Base-by-base conservation (phyloP, 2,329 filamentous ascomycete species). In the Neospermospora avenae region DNA sequence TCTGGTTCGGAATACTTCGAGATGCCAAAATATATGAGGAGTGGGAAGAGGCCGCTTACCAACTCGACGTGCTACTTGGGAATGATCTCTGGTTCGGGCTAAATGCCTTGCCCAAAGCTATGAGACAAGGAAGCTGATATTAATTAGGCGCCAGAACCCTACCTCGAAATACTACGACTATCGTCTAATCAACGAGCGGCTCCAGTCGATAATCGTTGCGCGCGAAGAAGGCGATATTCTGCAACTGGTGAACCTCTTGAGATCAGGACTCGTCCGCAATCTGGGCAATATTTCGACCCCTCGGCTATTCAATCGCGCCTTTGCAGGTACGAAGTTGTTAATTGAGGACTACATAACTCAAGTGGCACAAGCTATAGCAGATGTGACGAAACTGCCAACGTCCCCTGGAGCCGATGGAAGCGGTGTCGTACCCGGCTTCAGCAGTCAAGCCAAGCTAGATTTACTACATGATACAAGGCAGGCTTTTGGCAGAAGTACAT, bases 271-370 rank as follows among this genome's bases (percentile, higher is more conserved):
- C 18, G 83, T 96, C 31, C 86, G 93, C 37, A 96, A 97, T 70
- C 79, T 96, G n/a, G 93, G 91, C 60, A 96, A 96, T 72, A 96
- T 97, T 68, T 91, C 90, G 0, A 84, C 88, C 1, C 85, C 90
- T 2, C 86, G 86, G 64, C 79, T 97, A 1, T 97, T 92, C 77
- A 93, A 93, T 69, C 84, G 88, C 60, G 89, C 91, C 13, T 95
- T 95, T 71, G 88, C 89, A 1, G 93, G 93, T 16, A 96, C 93
- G 0, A 97, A 97, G 73, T 84, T 90, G 56, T 77, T 96, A 51
- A 96, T 97, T 63, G 92, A 96, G 71, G 90, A 96, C 74, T 97
- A 97, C 71, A 87, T 96, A 63, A 86, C 87, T 0, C 87, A 93
- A 71, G 87, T 96, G 37, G 89, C 89, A n/a, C 84, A 89, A 60